phyloP scores from a whole-genome alignment of 2,329 filamentous ascomycete species.

The Aureobasidium leucospermi region DNA sequence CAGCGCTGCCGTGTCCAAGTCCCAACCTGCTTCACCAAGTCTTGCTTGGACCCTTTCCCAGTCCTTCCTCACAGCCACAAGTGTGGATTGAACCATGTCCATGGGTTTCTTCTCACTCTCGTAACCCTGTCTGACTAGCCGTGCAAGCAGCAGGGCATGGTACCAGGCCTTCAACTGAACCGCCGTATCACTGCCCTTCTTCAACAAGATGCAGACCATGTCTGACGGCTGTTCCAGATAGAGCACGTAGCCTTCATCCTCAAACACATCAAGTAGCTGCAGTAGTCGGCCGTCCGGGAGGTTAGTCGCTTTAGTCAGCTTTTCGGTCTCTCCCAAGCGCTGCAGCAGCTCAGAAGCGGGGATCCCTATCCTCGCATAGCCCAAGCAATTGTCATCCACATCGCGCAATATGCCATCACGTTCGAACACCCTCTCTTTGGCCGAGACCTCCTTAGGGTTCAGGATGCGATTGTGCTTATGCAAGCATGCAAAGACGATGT shows the following conservation, averaged over 20 bases:
- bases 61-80: constrained; percentile 8
- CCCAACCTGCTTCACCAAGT: constrained; percentile 53
- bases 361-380: constrained; percentile 48
- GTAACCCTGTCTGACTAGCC: not conserved
- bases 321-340: constrained; percentile 21
- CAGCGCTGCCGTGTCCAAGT: constrained; percentile 55
- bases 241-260: constrained; percentile 52
- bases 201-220: constrained; percentile 52
- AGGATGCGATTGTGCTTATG: constrained; percentile 29
- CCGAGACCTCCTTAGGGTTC: constrained; percentile 56
- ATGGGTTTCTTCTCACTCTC: constrained; percentile 19
- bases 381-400: constrained; percentile 39
- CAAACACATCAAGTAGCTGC: constrained; percentile 45
- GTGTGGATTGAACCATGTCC: not conserved
- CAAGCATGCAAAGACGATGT: constrained; percentile 59
- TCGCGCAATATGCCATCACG: constrained; percentile 60
- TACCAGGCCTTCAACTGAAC: constrained; percentile 56
- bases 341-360: constrained; percentile 21
- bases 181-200: constrained; percentile 44
- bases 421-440: constrained; percentile 51
- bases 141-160: constrained; percentile 48
- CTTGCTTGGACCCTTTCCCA: constrained; percentile 16
- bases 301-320: constrained; percentile 21
- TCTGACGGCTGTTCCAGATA: constrained; percentile 40
- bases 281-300: constrained; percentile 28